phyloP scores from a whole-genome alignment of 2,329 filamentous ascomycete genomes.

The Venturia aucupariae region DNA sequence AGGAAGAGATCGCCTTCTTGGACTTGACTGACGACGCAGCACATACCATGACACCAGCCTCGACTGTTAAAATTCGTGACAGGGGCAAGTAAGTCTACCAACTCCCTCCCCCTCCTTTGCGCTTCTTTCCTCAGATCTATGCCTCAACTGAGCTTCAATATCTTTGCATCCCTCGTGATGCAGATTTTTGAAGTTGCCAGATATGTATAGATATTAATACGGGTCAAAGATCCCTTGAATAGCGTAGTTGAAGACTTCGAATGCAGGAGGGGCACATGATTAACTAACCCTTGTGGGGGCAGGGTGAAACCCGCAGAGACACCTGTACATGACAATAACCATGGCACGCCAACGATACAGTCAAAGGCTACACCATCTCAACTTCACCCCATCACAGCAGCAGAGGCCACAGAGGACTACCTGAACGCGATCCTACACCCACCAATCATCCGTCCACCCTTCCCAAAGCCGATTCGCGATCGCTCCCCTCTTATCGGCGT shows the following conservation, averaged over 20 bases:
- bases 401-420: slow-evolving; percentile 6
- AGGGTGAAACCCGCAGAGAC: neutral
- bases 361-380: neutral
- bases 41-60: neutral
- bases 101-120: too few relatives aligned
- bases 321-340: neutral
- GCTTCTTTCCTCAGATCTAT: too few relatives aligned
- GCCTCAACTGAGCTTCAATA: too few relatives aligned
- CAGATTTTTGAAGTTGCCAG: too few relatives aligned
- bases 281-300: neutral
- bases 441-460: slow-evolving; percentile 41
- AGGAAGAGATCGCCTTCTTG: neutral
- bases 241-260: too few relatives aligned
- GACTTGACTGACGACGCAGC: neutral
- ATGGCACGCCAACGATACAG: neutral
- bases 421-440: slow-evolving; percentile 1
- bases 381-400: neutral
- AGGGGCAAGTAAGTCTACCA: too few relatives aligned
- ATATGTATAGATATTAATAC: too few relatives aligned
- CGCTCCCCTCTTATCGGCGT: slow-evolving; percentile 47
- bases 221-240: too few relatives aligned
- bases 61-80: neutral
- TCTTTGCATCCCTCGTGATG: too few relatives aligned
- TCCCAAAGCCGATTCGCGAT: slow-evolving; percentile 41
- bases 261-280: too few relatives aligned